Conservation (phyloP, 495 filamentous ascomycete species). For the Podospora fimiseda region DNA sequence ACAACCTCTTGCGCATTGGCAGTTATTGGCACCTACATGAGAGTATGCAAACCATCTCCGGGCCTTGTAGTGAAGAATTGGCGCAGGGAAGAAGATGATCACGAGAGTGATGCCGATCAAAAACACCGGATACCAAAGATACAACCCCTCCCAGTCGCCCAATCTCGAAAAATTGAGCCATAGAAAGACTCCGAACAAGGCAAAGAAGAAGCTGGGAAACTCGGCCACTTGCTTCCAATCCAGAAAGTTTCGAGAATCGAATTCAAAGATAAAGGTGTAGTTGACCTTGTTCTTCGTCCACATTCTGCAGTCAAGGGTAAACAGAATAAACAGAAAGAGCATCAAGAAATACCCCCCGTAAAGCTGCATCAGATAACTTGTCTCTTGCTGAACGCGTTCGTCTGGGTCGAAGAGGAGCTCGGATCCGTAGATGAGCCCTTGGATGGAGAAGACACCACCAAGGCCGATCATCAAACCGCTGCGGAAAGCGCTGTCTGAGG, state of each 20-base stretch:
- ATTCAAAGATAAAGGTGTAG: constrained; percentile 94
- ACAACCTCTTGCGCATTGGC: too few species aligned
- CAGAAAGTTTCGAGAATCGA: constrained; percentile 74
- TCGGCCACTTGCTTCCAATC: constrained; percentile 88
- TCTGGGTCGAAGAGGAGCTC: constrained; percentile 49
- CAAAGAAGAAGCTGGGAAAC: constrained; percentile 70
- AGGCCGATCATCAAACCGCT: constrained; percentile 73
- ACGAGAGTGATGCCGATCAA: constrained; percentile 59
- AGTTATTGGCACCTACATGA: constrained; percentile 55
- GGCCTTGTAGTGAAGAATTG: constrained; percentile 66
- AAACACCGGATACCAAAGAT: constrained; percentile 83
- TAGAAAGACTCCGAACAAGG: constrained; percentile 71
- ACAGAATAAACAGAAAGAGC: constrained; percentile 65
- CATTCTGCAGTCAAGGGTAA: constrained; percentile 70
- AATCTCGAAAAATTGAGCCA: constrained; percentile 78
- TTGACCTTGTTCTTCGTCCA: constrained; percentile 85
- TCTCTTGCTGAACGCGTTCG: constrained; percentile 39
- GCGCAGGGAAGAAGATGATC: constrained; percentile 69
- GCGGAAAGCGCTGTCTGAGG: constrained; percentile 66
- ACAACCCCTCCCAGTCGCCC: constrained; percentile 56
- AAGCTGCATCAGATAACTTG: constrained; percentile 75
- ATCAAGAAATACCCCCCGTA: constrained; percentile 82
- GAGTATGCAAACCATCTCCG: constrained; percentile 80
- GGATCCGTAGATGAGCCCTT: constrained; percentile 63
- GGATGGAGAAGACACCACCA: constrained; percentile 64